Percentiles rank a stretch among this genome's conserved stretches.
Conservation (phyloP, 2,329 filamentous ascomycete species). For the Neobulgaria alba region DNA sequence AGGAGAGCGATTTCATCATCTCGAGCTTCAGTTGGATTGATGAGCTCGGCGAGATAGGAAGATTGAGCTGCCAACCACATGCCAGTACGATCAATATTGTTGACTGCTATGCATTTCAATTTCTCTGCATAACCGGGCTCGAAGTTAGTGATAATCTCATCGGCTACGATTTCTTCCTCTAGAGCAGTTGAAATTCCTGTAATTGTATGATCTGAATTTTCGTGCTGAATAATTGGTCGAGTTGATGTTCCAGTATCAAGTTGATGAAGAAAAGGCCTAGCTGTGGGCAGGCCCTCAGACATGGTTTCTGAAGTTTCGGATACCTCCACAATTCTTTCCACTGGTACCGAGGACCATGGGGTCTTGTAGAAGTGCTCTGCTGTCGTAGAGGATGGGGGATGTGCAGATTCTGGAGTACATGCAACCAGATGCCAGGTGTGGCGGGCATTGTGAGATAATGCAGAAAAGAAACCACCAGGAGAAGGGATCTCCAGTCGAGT, state of each 20-base stretch:
- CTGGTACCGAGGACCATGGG: slow-evolving; percentile 56
- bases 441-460: slow-evolving; percentile 64
- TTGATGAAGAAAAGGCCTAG: slow-evolving; percentile 42
- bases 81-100: slow-evolving; percentile 77
- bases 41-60: slow-evolving; percentile 63
- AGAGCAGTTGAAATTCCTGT: slow-evolving; percentile 28
- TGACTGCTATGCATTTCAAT: slow-evolving; percentile 58
- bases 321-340: slow-evolving; percentile 62
- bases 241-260: slow-evolving; percentile 28
- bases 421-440: slow-evolving; percentile 70
- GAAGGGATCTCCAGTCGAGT: slow-evolving; percentile 84
- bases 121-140: slow-evolving; percentile 68
- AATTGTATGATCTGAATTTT: slow-evolving; percentile 32
- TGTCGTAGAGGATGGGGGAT: slow-evolving; percentile 75
- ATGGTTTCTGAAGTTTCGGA: slow-evolving; percentile 36
- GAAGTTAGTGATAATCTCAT: slow-evolving; percentile 61
- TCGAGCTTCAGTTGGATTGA: slow-evolving; percentile 42
- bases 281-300: slow-evolving; percentile 58
- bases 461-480: slow-evolving; percentile 85
- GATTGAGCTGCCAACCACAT: slow-evolving; percentile 80
- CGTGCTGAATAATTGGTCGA: slow-evolving; percentile 25
- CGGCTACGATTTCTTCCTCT: slow-evolving; percentile 45
- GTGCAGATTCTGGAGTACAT: slow-evolving; percentile 43
- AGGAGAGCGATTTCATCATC: slow-evolving; percentile 27
- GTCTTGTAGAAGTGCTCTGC: slow-evolving; percentile 86